Conservation (phyloP, 305 asterid genomes). For the Solanum hybrid region DNA sequence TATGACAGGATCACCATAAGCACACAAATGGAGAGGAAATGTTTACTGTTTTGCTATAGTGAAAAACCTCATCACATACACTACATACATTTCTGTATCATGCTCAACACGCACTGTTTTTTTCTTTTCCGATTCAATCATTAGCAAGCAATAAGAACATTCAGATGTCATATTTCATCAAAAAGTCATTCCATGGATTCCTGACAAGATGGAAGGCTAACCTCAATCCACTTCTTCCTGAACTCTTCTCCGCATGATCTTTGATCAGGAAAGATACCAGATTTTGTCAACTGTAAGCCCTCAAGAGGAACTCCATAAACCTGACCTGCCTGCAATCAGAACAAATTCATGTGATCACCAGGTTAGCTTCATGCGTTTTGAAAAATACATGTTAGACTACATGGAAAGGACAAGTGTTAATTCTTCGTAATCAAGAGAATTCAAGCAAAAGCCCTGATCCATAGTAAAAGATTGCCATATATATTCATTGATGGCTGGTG, state of each 20-base stretch:
- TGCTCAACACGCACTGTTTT: background rate
- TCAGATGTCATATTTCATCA: background rate
- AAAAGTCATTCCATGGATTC: background rate
- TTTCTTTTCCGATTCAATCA: background rate
- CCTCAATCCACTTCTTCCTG: slow-evolving; percentile 97
- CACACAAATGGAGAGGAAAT: background rate
- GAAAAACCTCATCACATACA: background rate
- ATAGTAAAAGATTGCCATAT: background rate
- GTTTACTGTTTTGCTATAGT: background rate
- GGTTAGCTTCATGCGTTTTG: background rate
- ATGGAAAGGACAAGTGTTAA: background rate
- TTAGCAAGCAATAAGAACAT: background rate
- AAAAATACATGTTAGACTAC: background rate
- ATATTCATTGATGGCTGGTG: slow-evolving; percentile 3
- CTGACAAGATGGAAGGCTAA: slow-evolving; percentile 13
- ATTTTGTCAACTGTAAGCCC: slow-evolving; percentile 57
- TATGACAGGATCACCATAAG: background rate
- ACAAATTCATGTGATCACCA: background rate
- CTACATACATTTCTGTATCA: background rate
- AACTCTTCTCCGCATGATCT: slow-evolving; percentile 79
- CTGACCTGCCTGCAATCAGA: slow-evolving; percentile 80
- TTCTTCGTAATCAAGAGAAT: background rate
- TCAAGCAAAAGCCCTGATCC: background rate
- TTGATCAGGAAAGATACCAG: slow-evolving; percentile 78
- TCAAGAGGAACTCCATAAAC: slow-evolving; percentile 95